phyloP scores from a whole-genome alignment of 495 filamentous ascomycete species.

The Neurospora africana region DNA sequence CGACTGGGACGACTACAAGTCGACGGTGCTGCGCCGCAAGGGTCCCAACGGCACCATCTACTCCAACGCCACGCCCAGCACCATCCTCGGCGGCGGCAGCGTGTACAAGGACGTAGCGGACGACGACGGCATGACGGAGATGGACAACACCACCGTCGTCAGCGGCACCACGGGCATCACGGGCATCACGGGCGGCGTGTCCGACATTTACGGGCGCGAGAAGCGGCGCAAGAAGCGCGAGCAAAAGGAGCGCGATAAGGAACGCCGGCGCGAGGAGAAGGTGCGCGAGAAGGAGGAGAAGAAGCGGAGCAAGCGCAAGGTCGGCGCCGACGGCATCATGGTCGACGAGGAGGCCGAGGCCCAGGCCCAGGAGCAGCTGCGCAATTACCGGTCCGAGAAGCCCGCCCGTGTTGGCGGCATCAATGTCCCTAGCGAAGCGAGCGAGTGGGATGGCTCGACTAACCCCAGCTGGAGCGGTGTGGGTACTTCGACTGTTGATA shows the following conservation, averaged over 20 bases:
- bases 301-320: constrained; percentile 32
- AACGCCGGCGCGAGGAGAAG: constrained; percentile 34
- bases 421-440: constrained; percentile 67
- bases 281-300: constrained; percentile 34
- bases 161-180: constrained; percentile 33
- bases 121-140: constrained; percentile 48
- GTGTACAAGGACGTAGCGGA: constrained; percentile 46
- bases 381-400: constrained; percentile 74
- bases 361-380: constrained; percentile 49
- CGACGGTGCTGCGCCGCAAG: constrained; percentile 84
- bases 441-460: constrained; percentile 54
- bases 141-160: constrained; percentile 26
- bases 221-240: constrained; percentile 38
- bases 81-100: constrained; percentile 68
- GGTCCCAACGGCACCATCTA: constrained; percentile 79
- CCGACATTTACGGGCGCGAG: constrained; percentile 36
- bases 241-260: constrained; percentile 37
- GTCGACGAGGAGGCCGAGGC: constrained; percentile 53
- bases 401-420: constrained; percentile 75
- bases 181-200: constrained; percentile 37
- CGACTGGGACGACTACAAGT: constrained; percentile 98
- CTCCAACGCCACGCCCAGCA: constrained; percentile 68
- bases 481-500: constrained; percentile 35
- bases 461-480: constrained; percentile 35
- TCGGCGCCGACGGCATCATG: constrained; percentile 32